Evolutionary conservation across 345 rosid genomes (phyloP).

Genomic region (Streptanthus diversifolius): DNA sequence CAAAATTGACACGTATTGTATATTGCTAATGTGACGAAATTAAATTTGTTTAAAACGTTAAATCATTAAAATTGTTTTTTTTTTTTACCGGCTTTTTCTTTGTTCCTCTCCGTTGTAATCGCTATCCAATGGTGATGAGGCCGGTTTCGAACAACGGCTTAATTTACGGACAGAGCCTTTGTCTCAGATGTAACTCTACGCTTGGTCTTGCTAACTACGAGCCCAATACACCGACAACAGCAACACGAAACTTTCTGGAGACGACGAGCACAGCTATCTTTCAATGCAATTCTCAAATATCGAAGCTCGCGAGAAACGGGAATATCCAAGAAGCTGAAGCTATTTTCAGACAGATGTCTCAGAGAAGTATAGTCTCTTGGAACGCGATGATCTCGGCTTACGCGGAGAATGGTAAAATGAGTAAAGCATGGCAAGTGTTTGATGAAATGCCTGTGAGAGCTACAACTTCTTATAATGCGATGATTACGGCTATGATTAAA

Average conservation of each 20-base stretch:
- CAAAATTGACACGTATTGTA: neutral
- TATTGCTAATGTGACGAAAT: neutral
- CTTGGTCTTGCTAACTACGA: constrained; percentile 4
- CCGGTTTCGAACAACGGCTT: neutral
- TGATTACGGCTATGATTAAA: constrained; percentile 63
- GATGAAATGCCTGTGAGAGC: constrained; percentile 68
- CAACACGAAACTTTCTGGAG: neutral
- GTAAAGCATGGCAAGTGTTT: constrained; percentile 54
- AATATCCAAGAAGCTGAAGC: constrained; percentile 53
- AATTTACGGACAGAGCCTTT: neutral
- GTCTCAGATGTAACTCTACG: constrained; percentile 7
- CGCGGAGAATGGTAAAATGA: constrained; percentile 51
- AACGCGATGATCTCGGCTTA: constrained; percentile 77
- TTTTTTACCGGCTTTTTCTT: neutral
- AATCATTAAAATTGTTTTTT: neutral
- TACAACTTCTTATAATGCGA: constrained; percentile 62
- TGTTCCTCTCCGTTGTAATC: neutral
- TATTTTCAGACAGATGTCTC: constrained; percentile 53
- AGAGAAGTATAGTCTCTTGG: constrained; percentile 57
- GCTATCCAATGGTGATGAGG: constrained; percentile 11
- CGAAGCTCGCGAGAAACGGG: constrained; percentile 55
- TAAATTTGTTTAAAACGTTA: neutral
- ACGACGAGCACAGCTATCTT: constrained; percentile 34
- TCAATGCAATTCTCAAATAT: constrained; percentile 62
- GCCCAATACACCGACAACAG: neutral